Evolutionary conservation across 2,329 filamentous ascomycete genomes (phyloP).

Genomic region (Curvularia spicifera): DNA sequence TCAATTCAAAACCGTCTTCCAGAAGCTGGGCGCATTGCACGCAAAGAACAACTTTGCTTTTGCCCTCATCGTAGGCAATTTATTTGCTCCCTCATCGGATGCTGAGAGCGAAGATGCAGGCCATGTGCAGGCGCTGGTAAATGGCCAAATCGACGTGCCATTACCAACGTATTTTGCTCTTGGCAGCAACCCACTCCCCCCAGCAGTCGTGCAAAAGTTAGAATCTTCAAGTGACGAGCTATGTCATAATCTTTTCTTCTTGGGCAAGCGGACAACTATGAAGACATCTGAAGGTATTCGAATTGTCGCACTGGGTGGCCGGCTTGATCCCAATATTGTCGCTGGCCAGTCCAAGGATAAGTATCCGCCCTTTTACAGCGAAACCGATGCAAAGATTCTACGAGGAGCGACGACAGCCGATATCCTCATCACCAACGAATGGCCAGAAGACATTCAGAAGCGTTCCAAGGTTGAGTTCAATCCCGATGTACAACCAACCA

Average conservation of each 20-base stretch:
- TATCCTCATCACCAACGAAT: conserved; percentile 84
- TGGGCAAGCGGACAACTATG: conserved; percentile 81
- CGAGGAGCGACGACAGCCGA: conserved; percentile 80
- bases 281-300: conserved; percentile 90
- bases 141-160: conserved; percentile 74
- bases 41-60: conserved; percentile 88
- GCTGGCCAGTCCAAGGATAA: conserved; percentile 72
- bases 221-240: conserved; percentile 72
- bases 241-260: conserved; percentile 87
- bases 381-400: conserved; percentile 76
- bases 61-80: conserved; percentile 81
- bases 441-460: conserved; percentile 76
- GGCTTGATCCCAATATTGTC: conserved; percentile 66
- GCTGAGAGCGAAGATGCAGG: conserved; percentile 62
- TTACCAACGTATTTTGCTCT: conserved; percentile 91
- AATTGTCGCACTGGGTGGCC: conserved; percentile 85
- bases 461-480: conserved; percentile 70
- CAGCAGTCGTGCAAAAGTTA: conserved; percentile 73
- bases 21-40: conserved; percentile 80
- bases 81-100: conserved; percentile 67
- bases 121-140: conserved; percentile 67
- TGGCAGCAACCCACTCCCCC: conserved; percentile 74
- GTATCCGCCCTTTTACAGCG: conserved; percentile 77
- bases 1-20: conserved; percentile 75
- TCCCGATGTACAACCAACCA: conserved; percentile 60